Percentiles rank a stretch among this genome's conserved stretches.
These are phyloP conservation scores for Arthroderma sp. DNA, from an alignment of 2,329 filamentous ascomycete species.

Conservation along the genomic window DNA sequence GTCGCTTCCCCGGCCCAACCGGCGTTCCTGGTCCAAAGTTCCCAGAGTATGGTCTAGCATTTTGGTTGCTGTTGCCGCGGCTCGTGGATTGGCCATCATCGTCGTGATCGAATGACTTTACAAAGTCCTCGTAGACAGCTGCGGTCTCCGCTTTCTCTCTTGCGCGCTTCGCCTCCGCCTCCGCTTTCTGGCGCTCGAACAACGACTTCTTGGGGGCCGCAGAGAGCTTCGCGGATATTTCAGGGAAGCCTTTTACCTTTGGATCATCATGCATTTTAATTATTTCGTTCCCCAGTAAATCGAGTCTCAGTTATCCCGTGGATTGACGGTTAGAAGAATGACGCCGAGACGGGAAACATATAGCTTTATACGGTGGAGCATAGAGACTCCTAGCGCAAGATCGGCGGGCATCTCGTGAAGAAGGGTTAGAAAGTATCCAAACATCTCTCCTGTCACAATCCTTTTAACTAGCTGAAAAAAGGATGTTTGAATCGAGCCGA, in stretches of 20 bases:
- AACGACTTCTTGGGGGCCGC: slow-evolving; percentile 71
- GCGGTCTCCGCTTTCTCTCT: slow-evolving; percentile 78
- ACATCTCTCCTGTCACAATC: background rate
- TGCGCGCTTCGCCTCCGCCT: slow-evolving; percentile 75
- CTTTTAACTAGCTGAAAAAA: background rate
- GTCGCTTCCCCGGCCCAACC: slow-evolving; percentile 42
- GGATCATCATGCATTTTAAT: slow-evolving; percentile 25
- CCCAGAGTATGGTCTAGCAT: slow-evolving; percentile 18
- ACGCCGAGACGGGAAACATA: background rate
- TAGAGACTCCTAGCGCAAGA: no score
- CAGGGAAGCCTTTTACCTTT: slow-evolving; percentile 45
- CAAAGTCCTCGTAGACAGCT: slow-evolving; percentile 74
- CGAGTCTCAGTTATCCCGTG: background rate
- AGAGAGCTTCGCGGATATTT: slow-evolving; percentile 59
- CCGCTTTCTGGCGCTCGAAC: slow-evolving; percentile 78
- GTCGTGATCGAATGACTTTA: slow-evolving; percentile 52
- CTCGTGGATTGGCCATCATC: slow-evolving; percentile 9
- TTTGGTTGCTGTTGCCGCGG: slow-evolving; percentile 10
- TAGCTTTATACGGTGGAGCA: background rate
- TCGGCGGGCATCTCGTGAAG: no score
- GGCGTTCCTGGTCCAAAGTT: slow-evolving; percentile 20
- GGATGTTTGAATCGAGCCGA: background rate
- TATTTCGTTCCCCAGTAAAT: background rate
- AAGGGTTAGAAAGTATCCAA: no score
- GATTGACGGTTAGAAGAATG: background rate